These are phyloP conservation scores for Eleusine indica DNA, from an alignment of 176 grass and related monocot genomes.

Conservation along the genomic window DNA sequence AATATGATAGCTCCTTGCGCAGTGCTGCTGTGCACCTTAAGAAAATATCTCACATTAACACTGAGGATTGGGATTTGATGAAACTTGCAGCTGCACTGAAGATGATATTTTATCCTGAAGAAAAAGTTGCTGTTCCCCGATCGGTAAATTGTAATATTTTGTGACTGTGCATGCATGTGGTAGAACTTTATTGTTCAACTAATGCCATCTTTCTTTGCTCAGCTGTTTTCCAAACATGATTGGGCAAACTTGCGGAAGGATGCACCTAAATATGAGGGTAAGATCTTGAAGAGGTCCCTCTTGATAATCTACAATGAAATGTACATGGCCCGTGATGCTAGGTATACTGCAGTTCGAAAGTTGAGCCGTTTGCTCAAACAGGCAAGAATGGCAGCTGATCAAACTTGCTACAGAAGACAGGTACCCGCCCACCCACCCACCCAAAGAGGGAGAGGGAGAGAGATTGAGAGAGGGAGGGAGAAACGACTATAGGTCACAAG, in stretches of 20 bases:
- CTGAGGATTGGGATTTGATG: slow-evolving; percentile 5
- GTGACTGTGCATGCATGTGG: neutral
- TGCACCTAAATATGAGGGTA: neutral
- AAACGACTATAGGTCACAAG: too few species aligned
- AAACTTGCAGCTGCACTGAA: slow-evolving; percentile 22
- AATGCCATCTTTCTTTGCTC: too few species aligned
- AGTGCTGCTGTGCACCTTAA: neutral
- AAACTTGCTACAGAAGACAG: too few species aligned
- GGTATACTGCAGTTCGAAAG: neutral
- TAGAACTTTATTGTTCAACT: neutral
- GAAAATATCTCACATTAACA: neutral
- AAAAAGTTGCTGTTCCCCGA: neutral
- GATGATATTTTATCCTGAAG: slow-evolving; percentile 1
- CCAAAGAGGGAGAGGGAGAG: too few species aligned
- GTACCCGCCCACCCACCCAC: too few species aligned
- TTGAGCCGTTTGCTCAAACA: too few species aligned
- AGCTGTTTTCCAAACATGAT: neutral
- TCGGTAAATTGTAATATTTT: neutral
- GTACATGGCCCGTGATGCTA: neutral
- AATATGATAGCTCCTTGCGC: neutral
- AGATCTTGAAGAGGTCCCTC: neutral
- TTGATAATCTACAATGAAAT: neutral
- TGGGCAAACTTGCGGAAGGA: neutral
- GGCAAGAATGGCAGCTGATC: too few species aligned
- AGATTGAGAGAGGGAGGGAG: too few species aligned